These are phyloP conservation scores for Candida nanaspora DNA, from an alignment of 805 yeast genomes.

Conservation along the genomic window DNA sequence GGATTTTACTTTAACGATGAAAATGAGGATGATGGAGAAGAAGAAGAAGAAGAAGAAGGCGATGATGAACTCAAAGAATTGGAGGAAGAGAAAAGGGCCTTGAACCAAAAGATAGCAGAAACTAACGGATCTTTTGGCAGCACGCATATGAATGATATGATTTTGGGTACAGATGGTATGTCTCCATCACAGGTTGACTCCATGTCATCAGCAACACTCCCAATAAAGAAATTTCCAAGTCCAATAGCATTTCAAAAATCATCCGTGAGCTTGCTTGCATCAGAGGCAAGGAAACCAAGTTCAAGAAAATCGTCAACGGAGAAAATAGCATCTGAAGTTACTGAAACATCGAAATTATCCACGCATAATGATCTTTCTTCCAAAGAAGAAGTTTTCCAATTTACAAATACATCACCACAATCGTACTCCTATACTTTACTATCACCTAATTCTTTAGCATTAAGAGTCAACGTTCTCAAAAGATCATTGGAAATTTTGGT, in stretches of 20 bases:
- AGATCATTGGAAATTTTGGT: constrained; percentile 68
- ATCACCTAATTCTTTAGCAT: constrained; percentile 73
- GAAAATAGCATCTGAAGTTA: background rate
- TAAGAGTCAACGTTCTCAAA: constrained; percentile 66
- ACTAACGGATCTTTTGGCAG: background rate
- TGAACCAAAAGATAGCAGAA: background rate
- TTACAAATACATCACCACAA: constrained; percentile 76
- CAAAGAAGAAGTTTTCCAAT: constrained; percentile 41
- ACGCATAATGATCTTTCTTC: background rate
- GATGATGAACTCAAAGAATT: background rate
- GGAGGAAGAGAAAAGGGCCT: background rate
- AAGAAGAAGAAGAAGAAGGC: background rate
- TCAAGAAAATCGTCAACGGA: background rate
- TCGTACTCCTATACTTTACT: constrained; percentile 80
- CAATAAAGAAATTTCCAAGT: background rate
- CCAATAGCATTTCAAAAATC: background rate
- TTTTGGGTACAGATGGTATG: background rate
- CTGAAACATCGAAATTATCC: background rate
- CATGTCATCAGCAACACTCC: background rate
- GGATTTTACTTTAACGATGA: constrained; percentile 2
- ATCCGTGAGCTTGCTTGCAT: background rate
- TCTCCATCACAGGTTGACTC: background rate
- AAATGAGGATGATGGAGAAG: background rate
- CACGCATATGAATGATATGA: background rate
- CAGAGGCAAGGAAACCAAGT: background rate